A percentile compares a stretch with the other conserved stretches of the same genome.
These are phyloP conservation scores for Zymoseptoria ardabiliae DNA, from an alignment of 2,329 filamentous ascomycete species.

Conservation along the genomic window DNA sequence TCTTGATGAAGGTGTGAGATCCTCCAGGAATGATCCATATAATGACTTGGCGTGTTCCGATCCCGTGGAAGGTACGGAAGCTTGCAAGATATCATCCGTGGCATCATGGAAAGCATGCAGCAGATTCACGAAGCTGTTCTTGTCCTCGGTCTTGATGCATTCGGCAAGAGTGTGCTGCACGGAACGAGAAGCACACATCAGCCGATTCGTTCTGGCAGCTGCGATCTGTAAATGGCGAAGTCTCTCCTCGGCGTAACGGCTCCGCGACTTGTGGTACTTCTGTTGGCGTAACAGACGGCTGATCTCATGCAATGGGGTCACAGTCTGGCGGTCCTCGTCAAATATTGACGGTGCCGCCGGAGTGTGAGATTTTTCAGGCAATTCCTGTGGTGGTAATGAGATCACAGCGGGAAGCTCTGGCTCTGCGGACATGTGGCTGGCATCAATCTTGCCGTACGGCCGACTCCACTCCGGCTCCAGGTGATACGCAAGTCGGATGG, in stretches of 20 bases:
- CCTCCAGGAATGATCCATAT: conserved; percentile 45
- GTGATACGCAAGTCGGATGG: conserved; percentile 13
- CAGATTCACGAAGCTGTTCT: conserved; percentile 64
- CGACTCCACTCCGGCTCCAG: conserved; percentile 7
- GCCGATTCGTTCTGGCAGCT: conserved; percentile 64
- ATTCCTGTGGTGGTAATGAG: conserved; percentile 1
- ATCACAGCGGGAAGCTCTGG: background rate
- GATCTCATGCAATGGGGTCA: conserved; percentile 55
- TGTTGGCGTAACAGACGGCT: conserved; percentile 70
- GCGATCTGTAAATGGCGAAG: conserved; percentile 69
- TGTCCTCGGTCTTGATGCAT: conserved; percentile 70
- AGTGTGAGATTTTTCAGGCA: background rate
- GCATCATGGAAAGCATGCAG: conserved; percentile 76
- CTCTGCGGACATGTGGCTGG: conserved; percentile 2
- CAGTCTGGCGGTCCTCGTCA: background rate
- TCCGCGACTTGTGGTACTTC: conserved; percentile 75
- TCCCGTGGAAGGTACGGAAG: conserved; percentile 1
- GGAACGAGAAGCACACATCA: conserved; percentile 67
- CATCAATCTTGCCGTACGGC: conserved; percentile 6
- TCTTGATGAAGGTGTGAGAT: conserved; percentile 67
- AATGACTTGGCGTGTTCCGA: conserved; percentile 45
- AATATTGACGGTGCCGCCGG: conserved; percentile 2
- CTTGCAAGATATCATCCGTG: conserved; percentile 65
- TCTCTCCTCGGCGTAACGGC: conserved; percentile 63
- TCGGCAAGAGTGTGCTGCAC: conserved; percentile 70